Base-by-base conservation (phyloP, 2,329 filamentous ascomycete genomes). In the Botrytis fragariae region DNA sequence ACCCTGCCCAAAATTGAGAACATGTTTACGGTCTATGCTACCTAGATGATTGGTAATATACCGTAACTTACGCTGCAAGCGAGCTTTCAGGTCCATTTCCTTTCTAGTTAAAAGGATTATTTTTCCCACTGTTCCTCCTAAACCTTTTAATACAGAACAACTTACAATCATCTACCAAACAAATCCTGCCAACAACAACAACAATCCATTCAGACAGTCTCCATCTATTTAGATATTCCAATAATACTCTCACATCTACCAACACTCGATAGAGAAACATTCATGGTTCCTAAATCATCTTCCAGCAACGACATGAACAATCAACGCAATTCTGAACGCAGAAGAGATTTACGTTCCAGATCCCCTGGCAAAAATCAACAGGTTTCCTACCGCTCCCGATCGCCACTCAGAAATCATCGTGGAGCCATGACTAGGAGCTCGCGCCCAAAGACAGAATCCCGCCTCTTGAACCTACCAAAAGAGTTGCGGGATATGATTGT, bases 361-460 rank as follows among this genome's bases (percentile, higher is more conserved):
- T 74, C 60, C 45, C 70, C 74, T 62, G 62, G 57, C 39, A 64
- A 69, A 35, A 63, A 71, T 54, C 62, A 73, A 48, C 54, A 60
- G 22, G 57, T 44, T 61, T 75, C 72, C 7, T 73, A 76, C 25
- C 73, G 77, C 32, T 72, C 72, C 20, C 76, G 77, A 59, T 79
- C 78, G 25, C 78, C 77, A 14, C 67, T 60, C 37, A 60, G 48
- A 35, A 67, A 74, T 32, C 73, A 74, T 37, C 77, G 35, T 25
- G 12, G 3, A 8, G 22, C 3, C 59, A 39, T 61, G 20, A 16
- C 59, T 39, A n/a, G 22, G 1, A 61, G 22, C 35, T 39, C 59
- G 25, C 22, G 37, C 59, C n/a, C 51, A 18, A 57, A 16, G 14
- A 37, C 35, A 7, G 20, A 18, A 35, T 37, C 16, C 35, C 35